These are phyloP conservation scores for Tricholoma sp. DNA, from an alignment of 768 basidiomycete genomes.

Conservation along the genomic window DNA sequence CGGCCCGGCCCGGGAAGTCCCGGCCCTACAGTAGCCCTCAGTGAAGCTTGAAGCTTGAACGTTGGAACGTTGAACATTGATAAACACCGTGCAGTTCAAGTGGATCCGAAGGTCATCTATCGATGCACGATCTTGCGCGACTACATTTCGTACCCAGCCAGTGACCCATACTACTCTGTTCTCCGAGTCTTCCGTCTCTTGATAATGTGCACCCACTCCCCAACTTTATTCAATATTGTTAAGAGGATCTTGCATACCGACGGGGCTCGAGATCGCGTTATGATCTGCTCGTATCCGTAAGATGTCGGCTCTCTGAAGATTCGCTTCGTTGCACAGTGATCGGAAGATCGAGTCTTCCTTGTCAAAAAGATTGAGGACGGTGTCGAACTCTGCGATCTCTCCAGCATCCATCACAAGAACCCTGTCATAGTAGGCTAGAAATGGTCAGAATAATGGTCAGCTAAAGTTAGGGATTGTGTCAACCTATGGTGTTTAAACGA, in stretches of 20 bases:
- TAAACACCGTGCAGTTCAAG: no score
- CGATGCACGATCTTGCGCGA: no score
- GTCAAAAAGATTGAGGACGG: conserved; percentile 58
- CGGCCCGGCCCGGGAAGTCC: no score
- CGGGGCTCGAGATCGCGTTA: background rate
- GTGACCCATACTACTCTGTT: no score
- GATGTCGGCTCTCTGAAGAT: conserved; percentile 23
- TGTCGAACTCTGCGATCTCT: conserved; percentile 64
- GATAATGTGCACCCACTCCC: no score
- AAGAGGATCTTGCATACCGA: background rate
- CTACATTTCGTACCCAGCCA: no score
- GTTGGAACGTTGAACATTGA: no score
- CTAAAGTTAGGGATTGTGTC: conserved; percentile 1
- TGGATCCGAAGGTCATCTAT: no score
- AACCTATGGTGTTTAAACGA: conserved; percentile 19
- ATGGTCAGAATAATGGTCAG: conserved; percentile 2
- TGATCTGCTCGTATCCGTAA: conserved; percentile 1
- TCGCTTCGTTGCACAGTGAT: conserved; percentile 60
- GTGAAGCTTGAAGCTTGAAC: no score
- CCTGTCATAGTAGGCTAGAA: conserved; percentile 53
- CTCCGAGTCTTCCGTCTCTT: no score
- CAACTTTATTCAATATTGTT: no score
- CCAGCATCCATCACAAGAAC: conserved; percentile 70
- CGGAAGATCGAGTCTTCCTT: conserved; percentile 58
- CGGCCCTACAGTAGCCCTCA: no score